phyloP scores from a whole-genome alignment of 164 flowering plant genomes.

The Taxillus chinensis region DNA sequence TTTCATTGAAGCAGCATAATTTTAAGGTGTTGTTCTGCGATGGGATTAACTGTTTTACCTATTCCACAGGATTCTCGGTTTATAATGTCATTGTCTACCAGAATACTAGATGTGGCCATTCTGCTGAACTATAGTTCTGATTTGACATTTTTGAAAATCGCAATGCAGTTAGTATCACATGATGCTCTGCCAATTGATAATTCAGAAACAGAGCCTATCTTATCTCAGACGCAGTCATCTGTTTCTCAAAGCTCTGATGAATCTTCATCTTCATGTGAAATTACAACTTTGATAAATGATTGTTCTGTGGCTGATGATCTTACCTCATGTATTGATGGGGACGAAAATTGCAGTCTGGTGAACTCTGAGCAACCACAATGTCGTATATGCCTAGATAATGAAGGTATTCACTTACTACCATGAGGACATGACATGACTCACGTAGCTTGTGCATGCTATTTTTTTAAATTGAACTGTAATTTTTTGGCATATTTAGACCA shows the following conservation, averaged over 20 bases:
- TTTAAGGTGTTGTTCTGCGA: background rate
- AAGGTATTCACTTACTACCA: constrained; percentile 36
- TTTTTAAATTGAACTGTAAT: background rate
- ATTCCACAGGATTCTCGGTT: constrained; percentile 25
- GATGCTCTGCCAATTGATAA: constrained; percentile 34
- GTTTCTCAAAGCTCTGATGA: constrained; percentile 22
- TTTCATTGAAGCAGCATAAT: too few relatives aligned
- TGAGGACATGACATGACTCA: background rate
- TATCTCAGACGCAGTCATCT: constrained; percentile 18
- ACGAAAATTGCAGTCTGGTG: constrained; percentile 45
- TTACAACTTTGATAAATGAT: constrained; percentile 33
- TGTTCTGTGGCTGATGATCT: constrained; percentile 23
- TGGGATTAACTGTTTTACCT: background rate
- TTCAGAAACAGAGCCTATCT: constrained; percentile 70
- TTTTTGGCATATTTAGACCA: constrained; percentile 1
- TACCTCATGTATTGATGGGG: constrained; percentile 26
- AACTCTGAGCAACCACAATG: constrained; percentile 73
- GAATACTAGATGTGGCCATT: constrained; percentile 13
- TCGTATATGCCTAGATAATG: constrained; percentile 92
- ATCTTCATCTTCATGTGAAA: constrained; percentile 54
- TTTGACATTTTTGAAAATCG: constrained; percentile 12
- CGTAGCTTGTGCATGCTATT: constrained; percentile 2
- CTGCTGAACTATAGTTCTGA: constrained; percentile 14
- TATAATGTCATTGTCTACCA: constrained; percentile 27
- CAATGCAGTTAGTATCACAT: constrained; percentile 66